Evolutionary conservation across 2,329 filamentous ascomycete species (phyloP).

Genomic region (Aureobasidium zeae): DNA sequence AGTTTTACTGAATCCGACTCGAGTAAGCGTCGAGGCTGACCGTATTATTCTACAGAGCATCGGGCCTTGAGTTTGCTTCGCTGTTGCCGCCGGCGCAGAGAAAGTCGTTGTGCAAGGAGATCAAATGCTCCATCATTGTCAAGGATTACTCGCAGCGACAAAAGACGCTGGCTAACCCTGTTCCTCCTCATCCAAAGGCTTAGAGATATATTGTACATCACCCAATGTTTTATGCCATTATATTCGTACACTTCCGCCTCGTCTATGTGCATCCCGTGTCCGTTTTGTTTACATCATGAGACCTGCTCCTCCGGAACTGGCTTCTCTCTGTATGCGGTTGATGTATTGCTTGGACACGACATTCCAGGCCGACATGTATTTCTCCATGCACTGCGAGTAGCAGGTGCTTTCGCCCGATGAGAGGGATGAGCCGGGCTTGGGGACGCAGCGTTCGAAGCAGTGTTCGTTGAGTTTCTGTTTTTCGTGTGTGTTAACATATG

Average conservation of each 20-base stretch:
- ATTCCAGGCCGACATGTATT: slow-evolving; percentile 48
- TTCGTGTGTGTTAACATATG: no score
- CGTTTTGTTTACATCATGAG: slow-evolving; percentile 7
- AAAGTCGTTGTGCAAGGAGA: slow-evolving; percentile 74
- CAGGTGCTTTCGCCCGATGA: slow-evolving; percentile 42
- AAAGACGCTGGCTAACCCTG: slow-evolving; percentile 32
- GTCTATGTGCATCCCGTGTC: background rate
- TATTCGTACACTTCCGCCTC: slow-evolving; percentile 12
- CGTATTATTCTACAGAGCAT: slow-evolving; percentile 51
- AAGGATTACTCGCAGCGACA: slow-evolving; percentile 63
- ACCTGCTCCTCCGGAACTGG: slow-evolving; percentile 6
- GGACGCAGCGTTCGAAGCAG: slow-evolving; percentile 48
- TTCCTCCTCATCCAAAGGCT: slow-evolving; percentile 19
- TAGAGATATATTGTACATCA: slow-evolving; percentile 7
- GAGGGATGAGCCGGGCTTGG: slow-evolving; percentile 42
- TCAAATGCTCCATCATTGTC: slow-evolving; percentile 73
- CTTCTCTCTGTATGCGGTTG: slow-evolving; percentile 35
- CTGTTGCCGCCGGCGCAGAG: slow-evolving; percentile 66
- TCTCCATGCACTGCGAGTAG: slow-evolving; percentile 46
- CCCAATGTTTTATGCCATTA: background rate
- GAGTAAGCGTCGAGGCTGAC: no score
- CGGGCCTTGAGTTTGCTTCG: slow-evolving; percentile 79
- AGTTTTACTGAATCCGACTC: background rate
- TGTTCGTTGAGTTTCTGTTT: slow-evolving; percentile 51
- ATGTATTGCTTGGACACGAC: slow-evolving; percentile 43